phyloP scores from a whole-genome alignment of 2,329 filamentous ascomycete species.

The Elsinoe ampelina region DNA sequence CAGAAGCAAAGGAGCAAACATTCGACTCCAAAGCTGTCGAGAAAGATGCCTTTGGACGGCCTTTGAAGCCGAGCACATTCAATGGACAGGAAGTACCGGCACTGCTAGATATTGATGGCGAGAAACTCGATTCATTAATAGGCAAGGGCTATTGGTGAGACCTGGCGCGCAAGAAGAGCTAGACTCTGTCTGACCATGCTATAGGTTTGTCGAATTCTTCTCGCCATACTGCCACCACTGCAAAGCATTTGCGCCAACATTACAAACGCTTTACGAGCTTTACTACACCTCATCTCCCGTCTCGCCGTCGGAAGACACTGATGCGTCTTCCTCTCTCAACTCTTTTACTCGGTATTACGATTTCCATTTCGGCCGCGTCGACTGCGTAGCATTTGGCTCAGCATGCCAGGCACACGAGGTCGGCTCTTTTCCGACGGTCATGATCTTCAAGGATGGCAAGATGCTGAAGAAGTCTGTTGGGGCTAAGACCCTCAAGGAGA shows the following conservation, averaged over 20 bases:
- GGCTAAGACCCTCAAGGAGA: constrained; percentile 53
- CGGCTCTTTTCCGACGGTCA: constrained; percentile 63
- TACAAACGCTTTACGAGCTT: constrained; percentile 89
- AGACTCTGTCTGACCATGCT: background rate
- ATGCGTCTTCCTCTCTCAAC: constrained; percentile 44
- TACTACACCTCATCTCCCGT: constrained; percentile 80
- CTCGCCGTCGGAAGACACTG: constrained; percentile 35
- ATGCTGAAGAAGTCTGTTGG: constrained; percentile 55
- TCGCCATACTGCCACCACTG: constrained; percentile 59
- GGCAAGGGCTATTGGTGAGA: constrained; percentile 59
- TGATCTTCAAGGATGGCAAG: constrained; percentile 71
- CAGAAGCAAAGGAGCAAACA: constrained; percentile 14
- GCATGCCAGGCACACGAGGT: constrained; percentile 63
- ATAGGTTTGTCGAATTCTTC: constrained; percentile 41
- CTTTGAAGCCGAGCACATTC: constrained; percentile 45
- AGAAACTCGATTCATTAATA: constrained; percentile 49
- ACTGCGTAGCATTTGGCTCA: constrained; percentile 77
- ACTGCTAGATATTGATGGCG: constrained; percentile 50
- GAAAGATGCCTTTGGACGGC: constrained; percentile 17
- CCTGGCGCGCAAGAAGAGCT: background rate
- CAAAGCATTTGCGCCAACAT: constrained; percentile 68
- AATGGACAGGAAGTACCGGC: constrained; percentile 59
- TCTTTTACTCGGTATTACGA: constrained; percentile 76
- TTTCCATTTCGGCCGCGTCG: constrained; percentile 76
- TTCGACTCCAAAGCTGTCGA: constrained; percentile 12